Base-by-base conservation (phyloP, 192 early-diverging fungal genomes). In the Backusella parvicylindrica region DNA sequence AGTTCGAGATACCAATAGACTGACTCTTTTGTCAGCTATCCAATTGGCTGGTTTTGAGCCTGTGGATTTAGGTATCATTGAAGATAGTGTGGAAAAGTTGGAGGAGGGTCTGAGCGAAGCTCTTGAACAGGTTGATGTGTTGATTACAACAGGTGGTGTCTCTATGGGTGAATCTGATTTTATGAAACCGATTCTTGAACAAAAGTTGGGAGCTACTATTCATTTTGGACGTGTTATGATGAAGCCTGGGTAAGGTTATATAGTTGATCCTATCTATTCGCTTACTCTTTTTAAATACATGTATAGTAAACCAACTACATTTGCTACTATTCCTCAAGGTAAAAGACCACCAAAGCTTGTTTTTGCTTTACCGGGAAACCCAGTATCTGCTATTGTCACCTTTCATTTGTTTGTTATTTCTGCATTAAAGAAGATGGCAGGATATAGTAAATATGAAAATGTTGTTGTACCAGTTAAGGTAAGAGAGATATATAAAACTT, bases 131-230 rank as follows among this genome's bases (percentile, higher is more conserved):
- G 87, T 89, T 9, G 91, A 98, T 69, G 93, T 96, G 0, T 68
- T 99, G 0, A 88, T 99, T 11, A 95, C 94, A 1, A 96, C 96
- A 1, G 97, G 97, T 32, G 97, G 97, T 1, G 97, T 98, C 0
- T 96, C 94, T n/a, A 99, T 99, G 97, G 97, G 97, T 56, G 97
- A 99, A 84, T 83, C 89, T 36, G 97, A 99, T 83, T 86, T 94
- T 68, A 83, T 99, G 60, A 97, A 98, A 73, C 90, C 95, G 0
- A 92, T 94, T 0, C 82, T 97, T 1, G 94, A 96, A 75, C 89
- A 92, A 53, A 84, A 83, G 12, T 76, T 97, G 16, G 85, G 86
- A n/a, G 97, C 92, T 13, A 85, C 74, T 0, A 92, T 98, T 28
- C 90, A 93, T 53, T 97, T 99, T 88, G 97, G 97, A 1, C 87